A percentile compares a stretch with the other conserved stretches of the same genome.
Conservation (phyloP, 73 alveolate species). For the Tetrahymena elliotti region DNA sequence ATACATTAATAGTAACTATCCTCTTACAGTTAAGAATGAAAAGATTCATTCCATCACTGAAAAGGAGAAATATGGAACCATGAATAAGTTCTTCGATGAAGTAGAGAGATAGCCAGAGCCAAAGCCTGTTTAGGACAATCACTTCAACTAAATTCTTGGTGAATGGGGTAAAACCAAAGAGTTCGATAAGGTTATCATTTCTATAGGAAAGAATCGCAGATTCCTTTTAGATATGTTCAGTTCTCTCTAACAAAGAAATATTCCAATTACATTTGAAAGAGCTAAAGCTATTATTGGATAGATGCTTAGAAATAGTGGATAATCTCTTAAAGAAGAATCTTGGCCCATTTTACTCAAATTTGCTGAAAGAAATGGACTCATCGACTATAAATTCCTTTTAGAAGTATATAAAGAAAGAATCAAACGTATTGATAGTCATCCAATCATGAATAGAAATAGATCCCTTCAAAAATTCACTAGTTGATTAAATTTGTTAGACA, state of each 20-base stretch:
- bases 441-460: constrained; percentile 1
- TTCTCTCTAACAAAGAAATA: constrained; percentile 23
- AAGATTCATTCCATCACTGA: background rate
- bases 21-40: background rate
- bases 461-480: background rate
- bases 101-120: background rate
- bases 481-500: background rate
- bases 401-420: constrained; percentile 68
- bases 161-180: constrained; percentile 68
- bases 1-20: background rate
- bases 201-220: constrained; percentile 66
- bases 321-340: constrained; percentile 46
- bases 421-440: constrained; percentile 37
- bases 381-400: constrained; percentile 59
- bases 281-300: constrained; percentile 26
- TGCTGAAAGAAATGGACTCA: constrained; percentile 49
- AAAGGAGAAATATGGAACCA: background rate
- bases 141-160: constrained; percentile 1
- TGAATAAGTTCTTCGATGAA: background rate
- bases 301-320: constrained; percentile 30
- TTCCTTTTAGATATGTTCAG: constrained; percentile 54
- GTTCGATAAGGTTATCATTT: constrained; percentile 45
- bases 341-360: constrained; percentile 50
- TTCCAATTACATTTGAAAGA: constrained; percentile 47
- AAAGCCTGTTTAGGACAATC: background rate